Conservation (phyloP, 371 early-diverging fungal genomes). For the Actinomortierella ambigua region DNA sequence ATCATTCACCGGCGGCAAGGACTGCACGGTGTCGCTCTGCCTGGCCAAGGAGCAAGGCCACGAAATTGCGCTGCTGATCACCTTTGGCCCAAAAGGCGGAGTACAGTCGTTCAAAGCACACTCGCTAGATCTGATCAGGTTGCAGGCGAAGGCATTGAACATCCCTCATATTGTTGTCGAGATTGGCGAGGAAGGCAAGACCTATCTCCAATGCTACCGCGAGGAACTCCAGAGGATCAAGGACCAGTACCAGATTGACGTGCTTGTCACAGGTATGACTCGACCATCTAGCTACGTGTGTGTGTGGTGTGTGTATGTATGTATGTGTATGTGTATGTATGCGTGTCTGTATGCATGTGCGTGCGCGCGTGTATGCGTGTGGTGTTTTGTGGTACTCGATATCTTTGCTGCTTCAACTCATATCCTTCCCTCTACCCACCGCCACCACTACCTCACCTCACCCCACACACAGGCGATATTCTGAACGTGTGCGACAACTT, state of each 20-base stretch:
- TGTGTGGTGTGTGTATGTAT: too few species aligned
- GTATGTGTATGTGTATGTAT: too few species aligned
- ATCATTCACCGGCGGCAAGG: constrained; percentile 66
- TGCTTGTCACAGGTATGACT: constrained; percentile 54
- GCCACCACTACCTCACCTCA: neutral
- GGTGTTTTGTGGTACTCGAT: neutral
- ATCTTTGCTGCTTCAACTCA: too few species aligned
- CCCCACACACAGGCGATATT: constrained; percentile 52
- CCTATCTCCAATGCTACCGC: constrained; percentile 55
- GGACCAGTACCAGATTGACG: constrained; percentile 44
- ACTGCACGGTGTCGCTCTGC: constrained; percentile 57
- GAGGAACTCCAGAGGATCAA: constrained; percentile 43
- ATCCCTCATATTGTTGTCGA: constrained; percentile 52
- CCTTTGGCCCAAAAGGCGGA: constrained; percentile 53
- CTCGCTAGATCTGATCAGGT: constrained; percentile 47
- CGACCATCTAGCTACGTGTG: too few species aligned
- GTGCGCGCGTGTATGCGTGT: too few species aligned
- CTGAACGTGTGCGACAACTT: constrained; percentile 61
- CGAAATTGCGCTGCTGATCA: constrained; percentile 53
- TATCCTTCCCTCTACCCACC: neutral
- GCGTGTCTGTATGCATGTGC: too few species aligned
- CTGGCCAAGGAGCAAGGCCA: constrained; percentile 47
- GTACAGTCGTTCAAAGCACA: constrained; percentile 58
- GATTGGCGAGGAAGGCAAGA: constrained; percentile 50
- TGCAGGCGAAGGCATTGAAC: constrained; percentile 52